phyloP scores from a whole-genome alignment of 805 yeast genomes.

The Suhomyces sp. region DNA sequence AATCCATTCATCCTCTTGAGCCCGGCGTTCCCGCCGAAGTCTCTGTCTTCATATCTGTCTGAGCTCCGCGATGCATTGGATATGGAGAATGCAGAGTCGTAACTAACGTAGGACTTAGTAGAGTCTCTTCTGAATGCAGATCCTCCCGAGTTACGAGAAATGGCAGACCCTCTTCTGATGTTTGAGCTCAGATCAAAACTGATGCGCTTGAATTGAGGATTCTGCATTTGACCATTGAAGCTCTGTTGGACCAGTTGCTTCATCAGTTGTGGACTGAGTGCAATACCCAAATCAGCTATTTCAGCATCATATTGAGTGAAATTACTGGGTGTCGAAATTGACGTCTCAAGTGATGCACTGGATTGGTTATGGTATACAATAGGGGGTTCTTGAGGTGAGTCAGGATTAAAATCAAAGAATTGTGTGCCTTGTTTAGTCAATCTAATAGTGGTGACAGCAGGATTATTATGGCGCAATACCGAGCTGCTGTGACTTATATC shows the following conservation, averaged over 20 bases:
- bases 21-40: background rate
- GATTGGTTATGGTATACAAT: constrained; percentile 5
- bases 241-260: constrained; percentile 13
- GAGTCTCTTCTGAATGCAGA: constrained; percentile 37
- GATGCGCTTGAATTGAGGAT: constrained; percentile 15
- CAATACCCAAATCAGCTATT: constrained; percentile 42
- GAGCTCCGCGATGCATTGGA: constrained; percentile 17
- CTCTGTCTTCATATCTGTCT: constrained; percentile 13
- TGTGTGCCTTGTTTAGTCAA: constrained; percentile 16
- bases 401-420: constrained; percentile 22
- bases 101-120: constrained; percentile 52
- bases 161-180: constrained; percentile 15
- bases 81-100: constrained; percentile 54
- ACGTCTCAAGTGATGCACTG: constrained; percentile 14
- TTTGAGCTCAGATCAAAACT: constrained; percentile 21
- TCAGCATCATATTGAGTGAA: constrained; percentile 39
- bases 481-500: background rate
- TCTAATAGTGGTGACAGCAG: background rate
- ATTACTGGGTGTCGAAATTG: constrained; percentile 36
- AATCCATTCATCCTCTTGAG: constrained; percentile 51
- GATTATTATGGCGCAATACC: background rate
- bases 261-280: constrained; percentile 36
- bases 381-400: constrained; percentile 2
- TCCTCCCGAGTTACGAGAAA: constrained; percentile 23
- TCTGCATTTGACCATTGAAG: background rate